Percentiles rank a stretch among this genome's conserved stretches.
phyloP scores from a whole-genome alignment of 2,329 filamentous ascomycete genomes.

The Ophiostoma ulmi region DNA sequence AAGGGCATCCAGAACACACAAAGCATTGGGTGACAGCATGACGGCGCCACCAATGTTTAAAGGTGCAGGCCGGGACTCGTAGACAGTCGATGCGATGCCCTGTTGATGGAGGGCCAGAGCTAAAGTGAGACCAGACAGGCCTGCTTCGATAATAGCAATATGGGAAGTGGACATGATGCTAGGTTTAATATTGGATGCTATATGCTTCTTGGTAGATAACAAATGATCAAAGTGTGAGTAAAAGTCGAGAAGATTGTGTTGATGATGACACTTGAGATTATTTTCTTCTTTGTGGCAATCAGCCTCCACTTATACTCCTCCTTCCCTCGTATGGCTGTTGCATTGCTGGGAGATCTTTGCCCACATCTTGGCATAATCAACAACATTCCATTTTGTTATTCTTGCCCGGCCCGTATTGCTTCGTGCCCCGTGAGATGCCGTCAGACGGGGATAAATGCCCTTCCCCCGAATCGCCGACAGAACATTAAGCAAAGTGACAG shows the following conservation, averaged over 20 bases:
- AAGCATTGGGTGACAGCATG: neutral
- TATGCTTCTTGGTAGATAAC: no score
- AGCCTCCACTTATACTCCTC: neutral
- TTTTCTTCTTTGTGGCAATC: no score
- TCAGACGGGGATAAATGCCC: neutral
- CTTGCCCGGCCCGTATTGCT: neutral
- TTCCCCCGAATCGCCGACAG: neutral
- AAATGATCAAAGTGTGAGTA: neutral
- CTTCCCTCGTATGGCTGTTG: neutral
- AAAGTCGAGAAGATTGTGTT: neutral
- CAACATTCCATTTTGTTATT: neutral
- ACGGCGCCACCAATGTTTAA: neutral
- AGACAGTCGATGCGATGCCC: constrained; percentile 46
- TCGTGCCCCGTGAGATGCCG: neutral
- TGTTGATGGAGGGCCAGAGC: constrained; percentile 50
- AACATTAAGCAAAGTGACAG: neutral
- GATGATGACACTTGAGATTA: neutral
- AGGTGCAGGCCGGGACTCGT: constrained; percentile 36
- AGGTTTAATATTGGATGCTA: neutral
- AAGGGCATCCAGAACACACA: neutral
- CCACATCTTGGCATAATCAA: neutral
- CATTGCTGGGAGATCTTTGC: neutral
- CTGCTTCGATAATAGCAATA: constrained; percentile 24
- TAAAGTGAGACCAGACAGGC: constrained; percentile 44
- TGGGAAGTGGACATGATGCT: neutral